phyloP scores from a whole-genome alignment of 2,329 filamentous ascomycete species.

The Clarireedia monteithiana region DNA sequence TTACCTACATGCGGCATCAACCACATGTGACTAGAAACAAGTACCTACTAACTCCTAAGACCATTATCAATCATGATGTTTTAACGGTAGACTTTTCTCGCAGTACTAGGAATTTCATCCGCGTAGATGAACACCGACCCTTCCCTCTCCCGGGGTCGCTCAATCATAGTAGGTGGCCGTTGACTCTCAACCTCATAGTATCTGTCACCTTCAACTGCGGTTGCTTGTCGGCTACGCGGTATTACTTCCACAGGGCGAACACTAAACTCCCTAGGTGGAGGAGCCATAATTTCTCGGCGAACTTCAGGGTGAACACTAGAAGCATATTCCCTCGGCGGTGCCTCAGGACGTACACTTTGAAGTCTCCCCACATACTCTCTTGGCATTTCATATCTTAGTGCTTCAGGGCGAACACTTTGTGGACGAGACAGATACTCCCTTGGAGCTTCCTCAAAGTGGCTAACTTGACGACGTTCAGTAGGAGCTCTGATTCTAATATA shows the following conservation, averaged over 20 bases:
- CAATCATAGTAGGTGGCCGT: conserved; percentile 24
- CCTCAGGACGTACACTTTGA: conserved; percentile 33
- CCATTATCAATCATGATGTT: neutral
- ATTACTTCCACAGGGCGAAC: conserved; percentile 22
- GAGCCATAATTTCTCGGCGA: conserved; percentile 20
- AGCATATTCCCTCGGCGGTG: conserved; percentile 27
- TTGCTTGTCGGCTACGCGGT: conserved; percentile 20
- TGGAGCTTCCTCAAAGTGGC: conserved; percentile 38
- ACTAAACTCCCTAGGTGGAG: conserved; percentile 24
- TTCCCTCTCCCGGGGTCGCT: conserved; percentile 24
- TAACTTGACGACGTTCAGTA: conserved; percentile 22
- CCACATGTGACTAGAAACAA: conserved; percentile 1
- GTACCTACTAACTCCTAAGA: neutral
- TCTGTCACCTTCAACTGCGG: conserved; percentile 17
- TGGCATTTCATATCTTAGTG: conserved; percentile 35
- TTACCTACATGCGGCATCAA: neutral
- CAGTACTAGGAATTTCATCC: conserved; percentile 22
- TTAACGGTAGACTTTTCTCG: conserved; percentile 25
- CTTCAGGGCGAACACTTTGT: conserved; percentile 49
- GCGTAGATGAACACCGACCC: conserved; percentile 26
- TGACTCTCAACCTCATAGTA: conserved; percentile 23
- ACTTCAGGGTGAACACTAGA: conserved; percentile 31
- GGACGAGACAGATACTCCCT: conserved; percentile 40
- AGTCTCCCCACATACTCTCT: conserved; percentile 36
- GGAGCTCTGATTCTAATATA: conserved; percentile 40